Evolutionary conservation across 805 yeast species (phyloP), one percentile per base, ranked within the genome.

Genomic region (Jamesozyma spencerorum): DNA sequence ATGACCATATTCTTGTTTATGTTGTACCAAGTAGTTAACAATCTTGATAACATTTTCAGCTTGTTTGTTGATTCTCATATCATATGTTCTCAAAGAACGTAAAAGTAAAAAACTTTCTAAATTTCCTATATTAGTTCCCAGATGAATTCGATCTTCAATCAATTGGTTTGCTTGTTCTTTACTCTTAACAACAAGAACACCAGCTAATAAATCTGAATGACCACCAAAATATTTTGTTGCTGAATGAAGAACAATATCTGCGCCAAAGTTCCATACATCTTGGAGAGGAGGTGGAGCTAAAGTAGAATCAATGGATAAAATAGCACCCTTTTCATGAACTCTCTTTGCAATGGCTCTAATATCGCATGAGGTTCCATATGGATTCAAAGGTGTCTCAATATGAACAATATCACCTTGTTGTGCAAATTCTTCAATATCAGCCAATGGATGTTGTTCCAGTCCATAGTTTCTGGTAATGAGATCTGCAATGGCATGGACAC

Each of bases 271-370:
- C 62, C 85, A 85, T 3, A 94, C 90, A 45, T 85, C 75, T 50
- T 77, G 81, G 41, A 86, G 63, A 18, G 95, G 95, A 10, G 94
- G 94, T 15, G 96, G 95, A 5, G 95, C 96, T 62, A 88, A 84
- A 0, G 96, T 88, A 5, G 95, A 72, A 60, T 88, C 97, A 12
- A 84, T 77, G 20, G 77, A 52, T 12, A 87, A 61, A 18, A 66
- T 51, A 0, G 94, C 95, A 15, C 94, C 95, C 40, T 75, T 74
- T 2, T 69, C 65, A 55, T 85, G 94, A 1, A 10, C 92, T 44
- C 70, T 70, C 3, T 74, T 66, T 5, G 85, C 87, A 53, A 72
- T 81, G 38, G 71, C 58, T 30, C 64, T 60, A 42, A 88, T 72
- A 57, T 83, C 85, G 48, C 69, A 70, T 17, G 78, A 72, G 2